Base-by-base conservation (phyloP, 495 filamentous ascomycete species). In the Astrocystis sublimbata region DNA sequence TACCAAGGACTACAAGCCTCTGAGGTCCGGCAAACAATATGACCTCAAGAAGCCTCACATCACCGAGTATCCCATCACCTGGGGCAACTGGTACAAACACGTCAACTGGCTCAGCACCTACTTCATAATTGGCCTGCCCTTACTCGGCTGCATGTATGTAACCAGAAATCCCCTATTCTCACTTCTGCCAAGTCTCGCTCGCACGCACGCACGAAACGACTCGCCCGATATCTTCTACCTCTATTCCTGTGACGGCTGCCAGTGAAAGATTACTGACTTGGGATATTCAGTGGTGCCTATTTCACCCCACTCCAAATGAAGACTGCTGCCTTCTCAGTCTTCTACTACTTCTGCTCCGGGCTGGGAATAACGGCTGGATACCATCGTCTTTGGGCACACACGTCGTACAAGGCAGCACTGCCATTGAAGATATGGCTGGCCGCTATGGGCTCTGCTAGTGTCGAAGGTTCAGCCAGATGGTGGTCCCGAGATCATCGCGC, bases 401-500 rank as follows among this genome's bases (percentile, higher is more conserved):
- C 88, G 55, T 96, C 91, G 1, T 99, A 96, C 81, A 93, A 92
- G 54, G 96, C 92, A n/a, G 83, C 84, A 40, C 76, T 91, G 6
- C 93, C 92, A 35, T 84, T 99, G 47, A 90, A 91, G 76, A 89
- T 98, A 75, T 96, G 92, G 83, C 86, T 98, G 65, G 96, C 96
- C 60, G 88, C 88, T 60, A 88, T 90, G 68, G 96, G 96, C 63
- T 92, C 91, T 73, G 96, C 94, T 78, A 93, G 93, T 55, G 96
- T 98, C 55, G 90, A 99, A 71, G 96, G 96, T 60, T 96, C 92
- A 52, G 90, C 97, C 71, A 83, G 96, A 68, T 99, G 96, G 96
- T 99, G 96, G 96, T 88, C 92, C 62, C 88, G 92, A 65, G 92
- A 92, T 73, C 96, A 98, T 82, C 90, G 96, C 61, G 92, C 96